Evolutionary conservation across 805 yeast genomes (phyloP), one percentile per base, ranked within the genome.

Genomic region (Candida sithepensis): DNA sequence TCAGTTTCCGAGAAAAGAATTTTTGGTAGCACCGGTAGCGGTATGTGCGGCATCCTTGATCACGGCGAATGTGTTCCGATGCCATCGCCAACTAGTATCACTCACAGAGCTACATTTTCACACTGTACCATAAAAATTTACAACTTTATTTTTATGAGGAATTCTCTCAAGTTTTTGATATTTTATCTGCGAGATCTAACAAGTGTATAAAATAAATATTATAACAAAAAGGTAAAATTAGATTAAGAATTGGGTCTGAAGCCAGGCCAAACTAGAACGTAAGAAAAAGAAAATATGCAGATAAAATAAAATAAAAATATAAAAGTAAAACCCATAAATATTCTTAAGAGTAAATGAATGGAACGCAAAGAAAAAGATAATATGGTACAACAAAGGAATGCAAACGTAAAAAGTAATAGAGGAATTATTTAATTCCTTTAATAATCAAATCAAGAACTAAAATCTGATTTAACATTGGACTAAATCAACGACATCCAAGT

Each of bases 401-500:
- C 44, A 42, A 19, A 16, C n/a, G 21, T 1, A 19, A 18, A 19
- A 6, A 26, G 18, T 4, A 30, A 30, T n/a, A 6, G 14, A 30
- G 16, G 34, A 9, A 30, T 30, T 30, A n/a, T 9, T 14, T 14
- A 30, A 30, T 30, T 30, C 14, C 34, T 30, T n/a, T 30, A 6
- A 30, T 12, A 30, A 4, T 30, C 6, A 7, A 30, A 30, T 30
- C 34, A 30, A 30, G 14, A 22, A 20, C 14, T 18, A 2, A 21
- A n/a, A n/a, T n/a, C 19, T 22, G 10, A 36, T 24, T 58, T 71
- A 75, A 65, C 81, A 76, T 12, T 56, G 34, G 46, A 76, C 70
- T 50, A 76, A 66, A 59, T 76, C 75, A 47, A 76, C 71, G 54
- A 76, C 60, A 39, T 58, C 59, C 45, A 77, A 70, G 58, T 72